phyloP scores from a whole-genome alignment of 306 rosid species.

The Acacia crassicarpa region DNA sequence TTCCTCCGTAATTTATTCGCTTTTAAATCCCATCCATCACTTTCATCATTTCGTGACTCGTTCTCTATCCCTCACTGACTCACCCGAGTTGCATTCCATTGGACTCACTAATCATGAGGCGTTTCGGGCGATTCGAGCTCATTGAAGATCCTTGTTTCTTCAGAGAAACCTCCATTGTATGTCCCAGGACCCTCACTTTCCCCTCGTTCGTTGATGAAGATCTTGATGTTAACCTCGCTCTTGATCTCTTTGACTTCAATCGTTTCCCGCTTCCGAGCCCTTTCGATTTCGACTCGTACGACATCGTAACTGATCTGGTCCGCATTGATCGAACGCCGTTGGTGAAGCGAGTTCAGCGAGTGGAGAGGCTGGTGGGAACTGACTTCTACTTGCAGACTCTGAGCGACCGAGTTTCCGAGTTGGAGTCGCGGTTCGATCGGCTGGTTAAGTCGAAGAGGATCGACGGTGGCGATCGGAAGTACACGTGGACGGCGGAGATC shows the following conservation, averaged over 20 bases:
- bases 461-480: constrained; percentile 57
- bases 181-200: constrained; percentile 43
- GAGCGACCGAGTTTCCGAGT: constrained; percentile 60
- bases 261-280: constrained; percentile 20
- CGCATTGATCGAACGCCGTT: constrained; percentile 45
- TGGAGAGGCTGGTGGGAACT: constrained; percentile 44
- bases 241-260: constrained; percentile 26
- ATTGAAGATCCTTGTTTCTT: constrained; percentile 52
- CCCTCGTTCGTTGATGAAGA: constrained; percentile 60
- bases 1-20: neutral
- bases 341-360: constrained; percentile 47
- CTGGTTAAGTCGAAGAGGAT: constrained; percentile 30
- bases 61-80: neutral
- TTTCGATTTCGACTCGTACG: constrained; percentile 38
- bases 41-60: neutral
- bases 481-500: constrained; percentile 84
- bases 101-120: constrained; percentile 58
- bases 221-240: constrained; percentile 38
- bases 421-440: constrained; percentile 77
- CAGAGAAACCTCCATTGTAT: constrained; percentile 47
- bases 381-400: constrained; percentile 51
- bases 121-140: constrained; percentile 57
- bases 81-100: constrained; percentile 30
- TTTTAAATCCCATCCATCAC: neutral
- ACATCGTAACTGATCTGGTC: constrained; percentile 53